A percentile compares a stretch with the other conserved stretches of the same genome.
phyloP scores from a whole-genome alignment of 495 filamentous ascomycete species.

The Daldinia caldariorum region DNA sequence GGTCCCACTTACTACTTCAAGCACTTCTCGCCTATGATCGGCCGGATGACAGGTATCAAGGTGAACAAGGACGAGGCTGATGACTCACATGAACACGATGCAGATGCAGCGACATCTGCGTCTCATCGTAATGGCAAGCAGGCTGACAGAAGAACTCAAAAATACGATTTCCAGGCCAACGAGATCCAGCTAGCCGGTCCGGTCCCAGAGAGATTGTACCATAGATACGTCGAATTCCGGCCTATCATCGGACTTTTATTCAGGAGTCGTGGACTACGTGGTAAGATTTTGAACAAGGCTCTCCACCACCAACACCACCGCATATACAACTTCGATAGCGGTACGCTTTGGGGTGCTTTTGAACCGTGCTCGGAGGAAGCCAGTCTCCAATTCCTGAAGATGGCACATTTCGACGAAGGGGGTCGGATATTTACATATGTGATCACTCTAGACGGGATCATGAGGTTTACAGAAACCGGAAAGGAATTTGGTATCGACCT shows the following conservation, averaged over 20 bases:
- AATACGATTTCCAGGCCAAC: slow-evolving; percentile 93
- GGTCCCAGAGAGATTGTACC: slow-evolving; percentile 79
- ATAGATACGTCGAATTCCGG: slow-evolving; percentile 90
- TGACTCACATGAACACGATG: slow-evolving; percentile 49
- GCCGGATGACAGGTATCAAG: slow-evolving; percentile 80
- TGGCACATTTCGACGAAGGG: slow-evolving; percentile 85
- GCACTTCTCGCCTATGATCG: slow-evolving; percentile 90
- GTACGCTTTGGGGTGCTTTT: slow-evolving; percentile 72
- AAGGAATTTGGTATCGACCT: slow-evolving; percentile 94
- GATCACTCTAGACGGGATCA: slow-evolving; percentile 82
- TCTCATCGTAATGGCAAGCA: slow-evolving; percentile 39
- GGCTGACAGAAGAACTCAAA: slow-evolving; percentile 64
- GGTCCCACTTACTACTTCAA: slow-evolving; percentile 80
- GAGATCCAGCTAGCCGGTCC: slow-evolving; percentile 89
- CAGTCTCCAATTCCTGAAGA: slow-evolving; percentile 80
- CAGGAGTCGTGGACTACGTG: slow-evolving; percentile 75
- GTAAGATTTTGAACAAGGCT: slow-evolving; percentile 80
- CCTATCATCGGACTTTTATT: slow-evolving; percentile 94
- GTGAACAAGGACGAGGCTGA: slow-evolving; percentile 57
- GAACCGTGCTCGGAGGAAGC: slow-evolving; percentile 66
- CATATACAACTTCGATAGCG: slow-evolving; percentile 85
- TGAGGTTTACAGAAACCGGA: slow-evolving; percentile 93
- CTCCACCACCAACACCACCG: slow-evolving; percentile 89
- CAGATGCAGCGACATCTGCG: slow-evolving; percentile 30
- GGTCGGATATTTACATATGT: slow-evolving; percentile 92